Conservation (phyloP, 78 protist species). For the Anaeramoeba ignava region DNA sequence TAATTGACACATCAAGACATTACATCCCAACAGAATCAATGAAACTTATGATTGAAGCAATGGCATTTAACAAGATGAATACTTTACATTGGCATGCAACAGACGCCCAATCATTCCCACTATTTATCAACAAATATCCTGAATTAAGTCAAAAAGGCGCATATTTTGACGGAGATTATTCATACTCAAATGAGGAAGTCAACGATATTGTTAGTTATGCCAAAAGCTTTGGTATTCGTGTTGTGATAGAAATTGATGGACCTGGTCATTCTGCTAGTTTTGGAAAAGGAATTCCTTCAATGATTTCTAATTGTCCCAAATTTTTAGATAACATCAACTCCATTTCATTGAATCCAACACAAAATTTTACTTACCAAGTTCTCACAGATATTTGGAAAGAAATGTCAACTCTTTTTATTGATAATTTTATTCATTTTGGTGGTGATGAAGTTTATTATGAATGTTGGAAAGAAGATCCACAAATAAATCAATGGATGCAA, state of each 20-base stretch:
- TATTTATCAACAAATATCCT: background rate
- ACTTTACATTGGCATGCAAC: slow-evolving; percentile 13
- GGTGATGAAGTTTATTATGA: slow-evolving; percentile 8
- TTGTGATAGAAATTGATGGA: slow-evolving; percentile 21
- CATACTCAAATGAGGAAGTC: no score
- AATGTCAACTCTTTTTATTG: background rate
- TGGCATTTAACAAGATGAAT: slow-evolving; percentile 20
- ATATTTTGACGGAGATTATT: background rate
- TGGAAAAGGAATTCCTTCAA: background rate
- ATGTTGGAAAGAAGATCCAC: background rate
- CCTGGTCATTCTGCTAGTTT: slow-evolving; percentile 20
- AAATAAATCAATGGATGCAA: background rate
- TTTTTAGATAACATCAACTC: background rate
- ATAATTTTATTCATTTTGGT: slow-evolving; percentile 6
- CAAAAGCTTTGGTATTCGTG: background rate
- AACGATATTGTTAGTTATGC: background rate
- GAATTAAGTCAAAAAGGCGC: slow-evolving; percentile 15
- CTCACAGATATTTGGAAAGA: background rate
- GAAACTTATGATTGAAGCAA: background rate
- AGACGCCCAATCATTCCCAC: slow-evolving; percentile 9
- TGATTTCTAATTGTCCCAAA: background rate
- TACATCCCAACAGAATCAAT: background rate
- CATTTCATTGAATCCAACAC: slow-evolving; percentile 1
- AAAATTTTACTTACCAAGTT: slow-evolving; percentile 1
- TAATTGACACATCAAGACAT: slow-evolving; percentile 18